Base-by-base conservation (phyloP, 2,329 filamentous ascomycete genomes). In the Colletotrichum viniferum region DNA sequence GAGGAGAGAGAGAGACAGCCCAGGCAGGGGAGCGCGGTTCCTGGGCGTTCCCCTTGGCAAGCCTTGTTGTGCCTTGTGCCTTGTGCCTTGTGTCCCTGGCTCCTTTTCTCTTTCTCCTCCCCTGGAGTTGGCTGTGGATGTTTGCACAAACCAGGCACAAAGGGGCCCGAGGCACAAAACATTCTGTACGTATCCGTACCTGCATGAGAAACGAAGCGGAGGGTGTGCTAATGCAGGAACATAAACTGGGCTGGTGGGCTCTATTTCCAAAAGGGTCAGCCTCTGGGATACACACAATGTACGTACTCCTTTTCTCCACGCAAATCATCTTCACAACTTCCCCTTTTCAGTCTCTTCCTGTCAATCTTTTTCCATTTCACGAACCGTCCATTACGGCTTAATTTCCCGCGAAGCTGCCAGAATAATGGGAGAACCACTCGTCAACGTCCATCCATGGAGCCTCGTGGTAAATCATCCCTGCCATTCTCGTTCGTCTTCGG, bases 141-240 rank as follows among this genome's bases (percentile, higher is more conserved):
- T n/a, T 69, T 69, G 66, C 65, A 69, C 65, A 69, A 63, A 63
- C 26, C 36, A 55, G 36, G 67, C 66, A 73, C 34, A 60, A 52
- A 26, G 36, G 26, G n/a, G 4, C 5, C 10, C n/a, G n/a, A 14
- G 18, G 56, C 66, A 58, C 64, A 63, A 34, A 48, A 62, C 38
- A n/a, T 58, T 43, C 7, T 61, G 71, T 21, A 68, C 38, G 32
- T 68, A 58, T n/a, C n/a, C 32, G 65, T 68, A 58, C 52, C 52
- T 24, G 34, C 30, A 34, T 34, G n/a, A 18, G 24, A 43, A 21
- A 36, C 34, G 61, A 38, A 28, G 14, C n/a, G 21, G 38, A 34
- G 18, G 43, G 48, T n/a, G 14, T 5, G 36, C 73, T 75, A 73
- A 73, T 75, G 73, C 73, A 75, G 73, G 73, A 73, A 75, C 73